Base-by-base conservation (phyloP, 176 grass and related monocot genomes). In the Rhynchospora pubera region DNA sequence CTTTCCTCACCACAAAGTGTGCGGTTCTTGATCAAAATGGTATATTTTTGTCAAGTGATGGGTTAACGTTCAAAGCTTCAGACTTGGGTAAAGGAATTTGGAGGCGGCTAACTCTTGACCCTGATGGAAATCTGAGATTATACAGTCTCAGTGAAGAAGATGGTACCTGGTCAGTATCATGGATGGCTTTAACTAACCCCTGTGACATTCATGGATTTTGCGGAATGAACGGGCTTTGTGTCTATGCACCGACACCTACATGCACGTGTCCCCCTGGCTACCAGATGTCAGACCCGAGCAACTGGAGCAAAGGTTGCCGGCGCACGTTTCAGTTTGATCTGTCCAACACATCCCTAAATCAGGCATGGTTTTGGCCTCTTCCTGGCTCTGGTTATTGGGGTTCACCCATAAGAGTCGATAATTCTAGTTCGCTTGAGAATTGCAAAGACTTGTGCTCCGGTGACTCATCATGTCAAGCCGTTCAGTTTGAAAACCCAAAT, bases 101-200 rank as follows among this genome's bases (percentile, higher is more conserved):
- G 28, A 91, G 85, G 66, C 77, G 89, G 78, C 73, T 88, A 18
- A 87, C 85, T 76, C 85, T 91, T 3, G 89, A 91, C 55, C 85
- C 76, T 55, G 83, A 91, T 21, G 89, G 85, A 23, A 91, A 91
- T 87, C 86, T 88, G 76, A 62, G 83, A 44, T 13, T 74, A 13
- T 91, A 91, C 69, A 87, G 85, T 73, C 72, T 87, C 50, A 82
- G 77, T 55, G 43, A 44, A 43, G 22, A 59, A 19, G 59, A 91
- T 62, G 78, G 85, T 12, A 21, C 32, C 45, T 91, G 89, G 85
- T 88, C 19, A 4, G 78, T 91, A 79, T 85, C 89, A 0, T 85
- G 78, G 89, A 24, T 81, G 32, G 89, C 89, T 51, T 77, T 91
- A 48, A 82, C 86, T 46, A 61, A 91, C 3, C 86, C 83, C 11